Evolutionary conservation across 352 stramenopile species (phyloP), one percentile per base, ranked within the genome.

Genomic region (Phytophthora megakarya): DNA sequence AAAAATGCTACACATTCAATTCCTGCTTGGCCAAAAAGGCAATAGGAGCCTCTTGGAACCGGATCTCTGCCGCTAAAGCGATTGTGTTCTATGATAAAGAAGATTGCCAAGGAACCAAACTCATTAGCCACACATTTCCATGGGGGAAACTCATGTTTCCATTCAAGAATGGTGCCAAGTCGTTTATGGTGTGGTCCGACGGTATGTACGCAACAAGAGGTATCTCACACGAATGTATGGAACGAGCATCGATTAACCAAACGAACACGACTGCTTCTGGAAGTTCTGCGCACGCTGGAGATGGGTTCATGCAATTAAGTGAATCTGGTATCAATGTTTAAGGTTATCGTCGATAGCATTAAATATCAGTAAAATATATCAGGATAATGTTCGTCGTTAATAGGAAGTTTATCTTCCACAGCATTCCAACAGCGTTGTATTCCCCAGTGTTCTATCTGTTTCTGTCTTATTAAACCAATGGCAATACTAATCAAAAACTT

Each of bases 1-100:
- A 70, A 30, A 64, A 64, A 15, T 70, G 61, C 54, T 70, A 65
- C 46, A 70, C 61, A 1, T 70, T 70, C 23, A 44, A 37, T 4
- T 49, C 32, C 16, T 70, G 53, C 47, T 46, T 70, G 3, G 21
- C 22, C 18, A 33, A 43, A 5, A 19, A 18, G 1, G 51, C 39
- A 5, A 45, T 65, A 10, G 61, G 45, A 3, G 61, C 54, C 4
- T 47, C 59, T 18, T 70, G 61, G 61, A 18, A 49, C 23, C 21
- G 18, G 0, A 59, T 70, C 23, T 28, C 47, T 18, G 18, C 22
- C 8, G 39, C 12, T 1, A n/a, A 38, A 8, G 39, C 61, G 1
- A 61, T 70, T 1, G 61, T 56, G 1, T 70, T 70, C 26, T 70
- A 70, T 38, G 38, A 63, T 30, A 21, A 65, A 23, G 61, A 70